Percentiles rank a stretch among this genome's conserved stretches.
These are phyloP conservation scores for Hondaea fermentalgiana DNA, from an alignment of 108 stramenopile genomes.

Conservation along the genomic window DNA sequence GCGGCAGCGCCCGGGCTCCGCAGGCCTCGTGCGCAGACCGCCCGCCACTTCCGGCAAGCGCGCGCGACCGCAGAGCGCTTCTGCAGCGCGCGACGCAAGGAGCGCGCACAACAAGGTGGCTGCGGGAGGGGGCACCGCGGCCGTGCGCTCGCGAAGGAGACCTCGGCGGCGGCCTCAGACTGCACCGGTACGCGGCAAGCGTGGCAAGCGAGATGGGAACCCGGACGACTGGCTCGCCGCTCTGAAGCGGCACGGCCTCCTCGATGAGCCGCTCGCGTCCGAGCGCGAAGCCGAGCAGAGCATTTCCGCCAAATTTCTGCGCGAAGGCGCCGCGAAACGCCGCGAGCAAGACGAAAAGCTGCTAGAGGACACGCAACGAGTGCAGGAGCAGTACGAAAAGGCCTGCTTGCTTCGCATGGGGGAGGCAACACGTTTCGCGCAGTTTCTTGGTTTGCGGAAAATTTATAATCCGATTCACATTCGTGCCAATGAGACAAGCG, in stretches of 20 bases:
- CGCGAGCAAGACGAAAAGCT: not conserved
- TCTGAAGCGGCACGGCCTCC: not conserved
- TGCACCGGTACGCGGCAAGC: not conserved
- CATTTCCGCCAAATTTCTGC: not conserved
- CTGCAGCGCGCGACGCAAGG: not conserved
- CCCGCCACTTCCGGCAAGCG: not conserved
- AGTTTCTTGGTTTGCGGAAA: not conserved
- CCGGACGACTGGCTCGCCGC: not conserved
- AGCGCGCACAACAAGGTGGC: not conserved
- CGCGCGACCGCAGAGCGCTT: not conserved
- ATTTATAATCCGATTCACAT: not conserved
- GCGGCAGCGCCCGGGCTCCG: no score
- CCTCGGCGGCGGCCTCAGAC: not conserved
- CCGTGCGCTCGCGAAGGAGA: not conserved
- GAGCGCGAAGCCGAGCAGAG: not conserved
- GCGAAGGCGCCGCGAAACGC: not conserved
- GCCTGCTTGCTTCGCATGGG: not conserved
- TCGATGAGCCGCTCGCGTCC: not conserved
- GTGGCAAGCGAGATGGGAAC: not conserved
- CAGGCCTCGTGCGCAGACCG: no score
- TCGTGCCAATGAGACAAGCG: not conserved
- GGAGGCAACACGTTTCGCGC: not conserved
- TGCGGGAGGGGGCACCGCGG: not conserved
- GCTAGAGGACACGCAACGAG: not conserved
- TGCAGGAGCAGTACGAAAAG: not conserved